Evolutionary conservation across 1,284 basidiomycete species (phyloP).

Genomic region (Phellinidium pouzarii): DNA sequence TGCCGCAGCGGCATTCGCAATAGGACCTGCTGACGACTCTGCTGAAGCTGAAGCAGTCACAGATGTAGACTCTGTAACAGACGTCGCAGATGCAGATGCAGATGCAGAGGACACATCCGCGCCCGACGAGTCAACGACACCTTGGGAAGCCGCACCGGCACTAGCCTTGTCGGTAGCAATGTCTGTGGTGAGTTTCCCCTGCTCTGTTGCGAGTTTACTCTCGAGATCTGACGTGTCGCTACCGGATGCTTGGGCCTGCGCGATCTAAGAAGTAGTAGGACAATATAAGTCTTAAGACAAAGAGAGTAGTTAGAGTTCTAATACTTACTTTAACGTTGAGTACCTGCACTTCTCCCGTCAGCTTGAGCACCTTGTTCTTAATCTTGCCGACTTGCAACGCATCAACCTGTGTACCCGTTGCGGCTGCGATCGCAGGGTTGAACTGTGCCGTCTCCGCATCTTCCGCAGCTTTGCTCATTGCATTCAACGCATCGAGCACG

Average conservation of each 20-base stretch:
- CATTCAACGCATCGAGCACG: conserved; percentile 18
- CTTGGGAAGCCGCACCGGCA: conserved; percentile 30
- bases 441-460: conserved; percentile 23
- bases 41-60: too few species aligned
- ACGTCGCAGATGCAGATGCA: background rate
- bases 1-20: background rate
- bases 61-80: too few species aligned
- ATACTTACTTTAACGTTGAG: conserved; percentile 33
- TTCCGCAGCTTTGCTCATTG: background rate
- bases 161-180: conserved; percentile 31
- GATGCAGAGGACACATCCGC: background rate
- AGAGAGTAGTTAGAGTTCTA: background rate
- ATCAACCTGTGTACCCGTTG: conserved; percentile 34
- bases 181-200: conserved; percentile 33
- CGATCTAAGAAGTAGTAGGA: too few species aligned
- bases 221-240: conserved; percentile 28
- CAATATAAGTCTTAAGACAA: background rate
- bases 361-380: conserved; percentile 46
- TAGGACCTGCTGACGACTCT: too few species aligned
- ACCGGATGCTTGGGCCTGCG: conserved; percentile 32
- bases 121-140: conserved; percentile 22
- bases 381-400: conserved; percentile 15
- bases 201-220: conserved; percentile 28
- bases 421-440: conserved; percentile 38
- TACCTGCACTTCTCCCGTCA: conserved; percentile 34